Evolutionary conservation across 495 filamentous ascomycete genomes (phyloP).

Genomic region (Xylaria longipes): DNA sequence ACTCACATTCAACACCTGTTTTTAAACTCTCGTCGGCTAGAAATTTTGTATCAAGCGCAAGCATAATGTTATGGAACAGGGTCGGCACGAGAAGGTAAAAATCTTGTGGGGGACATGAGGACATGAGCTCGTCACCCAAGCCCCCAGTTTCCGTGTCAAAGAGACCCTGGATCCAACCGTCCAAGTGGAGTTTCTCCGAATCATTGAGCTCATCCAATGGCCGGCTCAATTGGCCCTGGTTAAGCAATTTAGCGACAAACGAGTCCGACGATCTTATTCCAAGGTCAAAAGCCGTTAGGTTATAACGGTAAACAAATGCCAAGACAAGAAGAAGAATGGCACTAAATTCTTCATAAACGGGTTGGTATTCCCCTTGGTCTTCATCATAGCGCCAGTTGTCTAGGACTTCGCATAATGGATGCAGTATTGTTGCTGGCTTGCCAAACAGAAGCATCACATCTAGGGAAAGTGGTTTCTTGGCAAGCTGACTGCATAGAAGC

Average conservation of each 20-base stretch:
- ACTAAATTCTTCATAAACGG: constrained; percentile 95
- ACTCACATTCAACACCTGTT: constrained; percentile 84
- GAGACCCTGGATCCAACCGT: constrained; percentile 84
- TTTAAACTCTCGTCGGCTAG: constrained; percentile 83
- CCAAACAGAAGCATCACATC: constrained; percentile 90
- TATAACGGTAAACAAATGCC: constrained; percentile 84
- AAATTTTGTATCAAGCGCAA: constrained; percentile 72
- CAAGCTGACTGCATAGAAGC: constrained; percentile 78
- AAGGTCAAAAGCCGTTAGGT: constrained; percentile 71
- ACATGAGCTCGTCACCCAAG: constrained; percentile 82
- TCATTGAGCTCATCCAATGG: constrained; percentile 70
- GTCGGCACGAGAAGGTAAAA: constrained; percentile 93
- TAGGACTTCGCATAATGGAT: constrained; percentile 82
- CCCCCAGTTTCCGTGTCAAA: constrained; percentile 83
- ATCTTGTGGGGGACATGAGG: constrained; percentile 87
- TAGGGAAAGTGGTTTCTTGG: constrained; percentile 75
- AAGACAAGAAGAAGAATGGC: constrained; percentile 84
- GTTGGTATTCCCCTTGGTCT: constrained; percentile 93
- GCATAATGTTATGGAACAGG: constrained; percentile 82
- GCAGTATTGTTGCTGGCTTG: constrained; percentile 73
- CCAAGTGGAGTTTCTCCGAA: constrained; percentile 77
- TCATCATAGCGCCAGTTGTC: constrained; percentile 94
- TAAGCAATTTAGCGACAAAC: constrained; percentile 80
- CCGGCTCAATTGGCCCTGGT: constrained; percentile 64
- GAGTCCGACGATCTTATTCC: constrained; percentile 65